Percentiles rank a stretch among this genome's conserved stretches.
phyloP scores from a whole-genome alignment of 2,329 filamentous ascomycete species.

The Dryadomyces quercivorus region DNA sequence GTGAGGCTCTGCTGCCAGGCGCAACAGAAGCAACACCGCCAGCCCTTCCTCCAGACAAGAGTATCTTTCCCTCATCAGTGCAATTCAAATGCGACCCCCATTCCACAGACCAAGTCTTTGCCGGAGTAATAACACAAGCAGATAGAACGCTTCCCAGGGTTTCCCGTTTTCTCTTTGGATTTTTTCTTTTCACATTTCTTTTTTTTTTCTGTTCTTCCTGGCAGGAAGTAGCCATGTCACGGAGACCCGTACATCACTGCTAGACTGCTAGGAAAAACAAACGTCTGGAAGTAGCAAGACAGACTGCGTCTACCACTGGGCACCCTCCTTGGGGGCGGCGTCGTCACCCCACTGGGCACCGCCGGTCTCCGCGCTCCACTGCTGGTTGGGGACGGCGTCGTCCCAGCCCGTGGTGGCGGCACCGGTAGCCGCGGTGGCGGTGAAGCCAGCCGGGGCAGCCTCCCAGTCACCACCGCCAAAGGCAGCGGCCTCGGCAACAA shows the following conservation, averaged over 20 bases:
- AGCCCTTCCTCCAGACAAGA: conserved; percentile 26
- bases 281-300: background rate
- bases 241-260: background rate
- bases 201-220: background rate
- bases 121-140: conserved; percentile 1
- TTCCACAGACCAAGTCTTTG: background rate
- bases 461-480: conserved; percentile 80
- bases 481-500: conserved; percentile 54
- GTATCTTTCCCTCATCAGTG: conserved; percentile 99
- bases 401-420: conserved; percentile 34
- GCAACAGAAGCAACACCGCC: background rate
- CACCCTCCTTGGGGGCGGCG: conserved; percentile 30
- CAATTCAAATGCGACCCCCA: conserved; percentile 43
- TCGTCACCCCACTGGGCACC: conserved; percentile 43
- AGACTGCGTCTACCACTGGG: conserved; percentile 33
- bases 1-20: background rate
- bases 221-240: background rate
- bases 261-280: background rate
- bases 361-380: conserved; percentile 54
- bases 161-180: background rate
- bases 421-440: conserved; percentile 37
- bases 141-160: conserved; percentile 1
- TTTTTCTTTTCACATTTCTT: conserved; percentile 7
- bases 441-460: conserved; percentile 59
- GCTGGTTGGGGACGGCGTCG: conserved; percentile 52